Conservation (phyloP, 2,329 filamentous ascomycete genomes). For the Penicillium sp. region DNA sequence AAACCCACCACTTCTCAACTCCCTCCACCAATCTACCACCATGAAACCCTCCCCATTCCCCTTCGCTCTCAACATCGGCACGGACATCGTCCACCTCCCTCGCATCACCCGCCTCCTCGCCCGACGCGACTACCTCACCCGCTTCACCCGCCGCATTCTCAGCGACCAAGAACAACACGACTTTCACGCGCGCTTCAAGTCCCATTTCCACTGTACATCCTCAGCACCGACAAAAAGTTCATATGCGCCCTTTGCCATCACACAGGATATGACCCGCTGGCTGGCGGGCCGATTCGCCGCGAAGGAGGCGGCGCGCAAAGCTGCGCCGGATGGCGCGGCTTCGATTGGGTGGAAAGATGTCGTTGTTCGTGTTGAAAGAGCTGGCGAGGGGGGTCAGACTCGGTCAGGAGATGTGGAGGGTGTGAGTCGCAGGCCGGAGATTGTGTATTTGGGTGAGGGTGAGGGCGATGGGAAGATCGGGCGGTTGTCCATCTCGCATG, state of each 20-base stretch:
- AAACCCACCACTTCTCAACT: neutral
- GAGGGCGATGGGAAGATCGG: slow-evolving; percentile 49
- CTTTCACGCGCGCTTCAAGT: slow-evolving; percentile 32
- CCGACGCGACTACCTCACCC: slow-evolving; percentile 33
- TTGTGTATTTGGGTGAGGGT: slow-evolving; percentile 30
- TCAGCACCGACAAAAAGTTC: neutral
- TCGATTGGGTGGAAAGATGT: slow-evolving; percentile 59
- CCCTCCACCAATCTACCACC: neutral
- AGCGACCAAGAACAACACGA: slow-evolving; percentile 36
- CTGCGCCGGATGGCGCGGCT: slow-evolving; percentile 51
- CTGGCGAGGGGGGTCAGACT: slow-evolving; percentile 3
- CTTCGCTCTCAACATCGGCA: slow-evolving; percentile 64
- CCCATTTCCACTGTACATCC: slow-evolving; percentile 5
- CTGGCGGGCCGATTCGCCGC: slow-evolving; percentile 58
- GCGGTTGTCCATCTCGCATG: slow-evolving; percentile 77
- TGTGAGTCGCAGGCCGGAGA: slow-evolving; percentile 33
- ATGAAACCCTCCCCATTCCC: slow-evolving; percentile 51
- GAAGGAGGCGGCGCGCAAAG: slow-evolving; percentile 71
- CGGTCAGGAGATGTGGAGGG: slow-evolving; percentile 8
- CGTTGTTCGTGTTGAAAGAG: slow-evolving; percentile 33
- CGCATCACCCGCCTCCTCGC: slow-evolving; percentile 58
- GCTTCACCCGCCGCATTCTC: slow-evolving; percentile 40
- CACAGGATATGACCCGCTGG: slow-evolving; percentile 38
- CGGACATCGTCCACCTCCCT: slow-evolving; percentile 66
- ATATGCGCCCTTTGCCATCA: slow-evolving; percentile 6